Evolutionary conservation across 177 flowering plant species (phyloP).

Genomic region (Vitis hybrid): DNA sequence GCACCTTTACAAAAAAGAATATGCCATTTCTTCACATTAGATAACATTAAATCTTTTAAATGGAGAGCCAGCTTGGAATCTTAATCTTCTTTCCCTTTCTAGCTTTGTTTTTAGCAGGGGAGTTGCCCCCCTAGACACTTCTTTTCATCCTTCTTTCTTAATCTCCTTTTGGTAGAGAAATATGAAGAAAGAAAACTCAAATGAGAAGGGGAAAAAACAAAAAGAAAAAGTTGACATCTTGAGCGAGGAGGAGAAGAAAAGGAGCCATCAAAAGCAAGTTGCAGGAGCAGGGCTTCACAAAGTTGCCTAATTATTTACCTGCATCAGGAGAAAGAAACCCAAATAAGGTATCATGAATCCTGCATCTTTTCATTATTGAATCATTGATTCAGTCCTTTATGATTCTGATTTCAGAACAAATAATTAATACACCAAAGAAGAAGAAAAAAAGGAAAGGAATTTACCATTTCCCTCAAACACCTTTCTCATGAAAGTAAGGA

Average conservation of each 20-base stretch:
- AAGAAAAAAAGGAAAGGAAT: not conserved
- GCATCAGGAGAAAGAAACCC: conserved; percentile 14
- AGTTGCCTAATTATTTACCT: conserved; percentile 36
- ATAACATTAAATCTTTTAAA: conserved; percentile 12
- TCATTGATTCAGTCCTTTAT: too few species aligned
- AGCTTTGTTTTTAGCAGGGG: conserved; percentile 11
- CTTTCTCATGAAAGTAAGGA: conserved; percentile 57
- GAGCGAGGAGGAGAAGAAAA: conserved; percentile 13
- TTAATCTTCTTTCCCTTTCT: conserved; percentile 3
- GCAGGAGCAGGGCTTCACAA: not conserved
- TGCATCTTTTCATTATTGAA: too few species aligned
- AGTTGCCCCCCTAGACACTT: conserved; percentile 13
- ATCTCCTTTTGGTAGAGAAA: conserved; percentile 5
- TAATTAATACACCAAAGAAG: not conserved
- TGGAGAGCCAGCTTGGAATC: conserved; percentile 27
- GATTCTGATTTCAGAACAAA: not conserved
- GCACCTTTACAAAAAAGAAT: conserved; percentile 24
- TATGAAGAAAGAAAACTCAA: not conserved
- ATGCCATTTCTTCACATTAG: conserved; percentile 20
- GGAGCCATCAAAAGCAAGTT: conserved; percentile 9
- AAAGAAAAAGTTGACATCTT: conserved; percentile 17
- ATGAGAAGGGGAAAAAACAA: conserved; percentile 12
- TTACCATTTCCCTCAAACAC: conserved; percentile 35
- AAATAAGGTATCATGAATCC: not conserved
- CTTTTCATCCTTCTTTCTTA: conserved; percentile 12